Evolutionary conservation across 345 rosid genomes (phyloP).

Genomic region (Camelina neglecta): DNA sequence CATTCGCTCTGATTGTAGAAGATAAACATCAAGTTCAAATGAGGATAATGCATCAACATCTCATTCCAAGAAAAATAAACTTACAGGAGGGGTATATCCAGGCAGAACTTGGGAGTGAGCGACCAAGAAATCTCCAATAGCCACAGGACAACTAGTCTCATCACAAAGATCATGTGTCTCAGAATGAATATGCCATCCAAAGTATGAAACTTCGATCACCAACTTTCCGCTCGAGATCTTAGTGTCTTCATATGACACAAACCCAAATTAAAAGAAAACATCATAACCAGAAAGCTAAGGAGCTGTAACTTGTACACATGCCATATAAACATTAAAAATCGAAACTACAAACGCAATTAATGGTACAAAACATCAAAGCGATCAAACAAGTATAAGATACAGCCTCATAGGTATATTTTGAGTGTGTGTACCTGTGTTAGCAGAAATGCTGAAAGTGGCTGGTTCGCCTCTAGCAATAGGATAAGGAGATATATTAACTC

Average conservation of each 20-base stretch:
- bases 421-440: slow-evolving; percentile 56
- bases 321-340: no score
- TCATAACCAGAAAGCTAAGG: neutral
- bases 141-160: slow-evolving; percentile 84
- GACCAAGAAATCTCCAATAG: slow-evolving; percentile 81
- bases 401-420: neutral
- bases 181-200: slow-evolving; percentile 77
- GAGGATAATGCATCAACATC: slow-evolving; percentile 17
- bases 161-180: slow-evolving; percentile 83
- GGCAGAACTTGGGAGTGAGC: slow-evolving; percentile 85
- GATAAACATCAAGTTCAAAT: neutral
- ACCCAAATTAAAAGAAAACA: neutral
- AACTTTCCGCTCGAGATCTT: slow-evolving; percentile 70
- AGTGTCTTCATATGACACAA: slow-evolving; percentile 46
- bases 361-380: neutral
- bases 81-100: slow-evolving; percentile 89
- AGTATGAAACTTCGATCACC: slow-evolving; percentile 84
- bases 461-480: slow-evolving; percentile 62
- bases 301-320: neutral
- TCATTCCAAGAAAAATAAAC: slow-evolving; percentile 35
- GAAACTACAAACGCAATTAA: neutral
- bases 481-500: slow-evolving; percentile 69
- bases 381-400: slow-evolving; percentile 19
- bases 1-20: slow-evolving; percentile 3
- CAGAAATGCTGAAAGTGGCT: slow-evolving; percentile 73